Percentiles rank a stretch among this genome's conserved stretches.
These are phyloP conservation scores for Fusarium humuli DNA, from an alignment of 2,329 filamentous ascomycete genomes.

Conservation along the genomic window DNA sequence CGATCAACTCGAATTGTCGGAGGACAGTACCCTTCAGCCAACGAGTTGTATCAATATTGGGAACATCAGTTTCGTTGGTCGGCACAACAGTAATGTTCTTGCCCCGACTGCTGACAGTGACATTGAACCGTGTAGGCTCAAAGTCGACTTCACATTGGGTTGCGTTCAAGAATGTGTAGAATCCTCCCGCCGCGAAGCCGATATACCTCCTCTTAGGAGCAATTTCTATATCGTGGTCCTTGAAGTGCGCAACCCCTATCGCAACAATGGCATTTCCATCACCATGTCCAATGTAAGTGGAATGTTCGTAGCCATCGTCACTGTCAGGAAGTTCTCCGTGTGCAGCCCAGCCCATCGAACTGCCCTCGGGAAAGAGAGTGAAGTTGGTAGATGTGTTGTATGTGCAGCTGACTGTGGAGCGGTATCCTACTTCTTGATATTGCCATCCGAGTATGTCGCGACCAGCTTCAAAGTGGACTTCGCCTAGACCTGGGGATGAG, in stretches of 20 bases:
- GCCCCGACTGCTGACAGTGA: background rate
- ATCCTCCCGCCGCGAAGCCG: background rate
- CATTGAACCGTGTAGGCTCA: conserved; percentile 17
- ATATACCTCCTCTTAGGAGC: conserved; percentile 11
- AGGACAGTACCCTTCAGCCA: conserved; percentile 37
- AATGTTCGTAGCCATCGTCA: conserved; percentile 5
- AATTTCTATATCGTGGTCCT: background rate
- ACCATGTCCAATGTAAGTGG: conserved; percentile 11
- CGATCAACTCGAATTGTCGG: conserved; percentile 51
- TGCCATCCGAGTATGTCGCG: conserved; percentile 40
- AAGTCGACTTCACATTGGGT: conserved; percentile 18
- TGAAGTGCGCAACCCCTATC: conserved; percentile 23
- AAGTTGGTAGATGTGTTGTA: conserved; percentile 53
- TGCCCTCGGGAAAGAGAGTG: background rate
- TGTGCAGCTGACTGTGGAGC: conserved; percentile 49
- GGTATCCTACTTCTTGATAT: conserved; percentile 52
- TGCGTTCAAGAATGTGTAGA: conserved; percentile 9
- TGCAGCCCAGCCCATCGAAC: background rate
- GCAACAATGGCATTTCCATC: conserved; percentile 9
- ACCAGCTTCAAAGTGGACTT: conserved; percentile 12
- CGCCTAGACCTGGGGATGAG: conserved; percentile 40
- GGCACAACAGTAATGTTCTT: conserved; percentile 24
- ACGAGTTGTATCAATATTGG: conserved; percentile 13
- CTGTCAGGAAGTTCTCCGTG: conserved; percentile 20
- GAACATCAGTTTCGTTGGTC: conserved; percentile 3